Base-by-base conservation (phyloP, 2,329 filamentous ascomycete genomes). In the Thelonectria discophora region DNA sequence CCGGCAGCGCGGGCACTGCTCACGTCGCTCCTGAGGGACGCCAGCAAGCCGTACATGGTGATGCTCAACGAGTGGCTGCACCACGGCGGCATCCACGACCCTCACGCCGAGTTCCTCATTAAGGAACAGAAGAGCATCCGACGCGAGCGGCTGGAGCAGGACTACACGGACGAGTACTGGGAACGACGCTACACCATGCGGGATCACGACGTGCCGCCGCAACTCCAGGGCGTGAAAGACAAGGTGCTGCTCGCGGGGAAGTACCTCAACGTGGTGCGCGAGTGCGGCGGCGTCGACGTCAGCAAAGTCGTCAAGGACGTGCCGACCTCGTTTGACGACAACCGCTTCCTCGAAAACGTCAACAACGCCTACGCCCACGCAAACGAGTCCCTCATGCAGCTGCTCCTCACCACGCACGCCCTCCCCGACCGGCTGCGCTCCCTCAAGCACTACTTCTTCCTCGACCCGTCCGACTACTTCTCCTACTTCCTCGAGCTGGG, bases 11-110 rank as follows among this genome's bases (percentile, higher is more conserved):
- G 92, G 65, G 86, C 89, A 21, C 79, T 99, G 18, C 83, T 99
- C 11, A 95, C 92, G 11, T 90, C 89, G 3, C 79, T 99, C 27
- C 78, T 99, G 43, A 86, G 92, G 58, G 94, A 98, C 76, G 90
- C 94, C 1, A 97, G 94, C 72, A 87, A 90, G 57, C 95, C 95
- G 0, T 99, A 99, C 75, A 97, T 98, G 94, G 86, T 86, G 43
- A 99, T 99, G 95, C 81, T 99, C 63, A 99, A 99, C 72, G 94
- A 98, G 76, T 99, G 95, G 95, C 82, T 99, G 15, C 95, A 99
- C 73, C 94, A 97, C 73, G 95, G 95, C 40, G 93, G 90, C 50
- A 98, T 99, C 76, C 92, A 91, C 72, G 95, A 99, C 75, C 93
- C 94, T 0, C 94, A 98, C 75, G 87, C 89, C 1, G 95, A 99